Evolutionary conservation across 1,139 yeast genomes (phyloP), one percentile per base, ranked within the genome.

Genomic region (Hansenula anomala): DNA sequence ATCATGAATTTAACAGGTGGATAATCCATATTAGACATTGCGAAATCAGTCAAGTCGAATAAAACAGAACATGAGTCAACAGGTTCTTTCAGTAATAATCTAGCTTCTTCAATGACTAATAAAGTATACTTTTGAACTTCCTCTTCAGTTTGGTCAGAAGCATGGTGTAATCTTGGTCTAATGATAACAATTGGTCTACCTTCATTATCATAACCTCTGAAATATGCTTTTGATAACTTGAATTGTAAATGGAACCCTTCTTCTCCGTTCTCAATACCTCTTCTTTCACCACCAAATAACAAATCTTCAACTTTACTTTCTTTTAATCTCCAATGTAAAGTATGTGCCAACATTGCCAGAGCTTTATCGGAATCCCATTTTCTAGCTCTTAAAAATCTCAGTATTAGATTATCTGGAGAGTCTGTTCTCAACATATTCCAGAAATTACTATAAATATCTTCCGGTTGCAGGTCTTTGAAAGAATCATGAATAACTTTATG

Each of bases 21-120:
- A 54, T 84, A 83, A 61, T 88, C 96, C 83, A 88, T 87, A 60
- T 87, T 88, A 34, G 83, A 68, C 66, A 84, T 70, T 4, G 88
- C 70, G 54, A 88, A 87, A 11, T 78, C 92, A 9, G 80, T 66
- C 55, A 88, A 61, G 58, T 88, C 96, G 55, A 88, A 88, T 24
- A 88, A 59, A 32, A 86, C 75, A 12, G 83, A 75, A 25, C 89
- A 87, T 6, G 88, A 77, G 50, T 82, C 90, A 18, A 72, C 67
- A 3, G 85, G 86, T 40, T 78, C 82, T 36, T 70, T 70, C 44
- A 85, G 61, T 43, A 78, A 66, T 45, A 87, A 60, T 42, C 94
- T 72, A 6, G 83, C 73, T 51, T 76, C 74, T 61, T 88, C 96
- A 52, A 88, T 84, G 36, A 78, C 60, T 42, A 80, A 57, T 37